Evolutionary conservation across 1,139 yeast genomes (phyloP), one percentile per base, ranked within the genome.

Genomic region (Trichomonascaceae sp.): DNA sequence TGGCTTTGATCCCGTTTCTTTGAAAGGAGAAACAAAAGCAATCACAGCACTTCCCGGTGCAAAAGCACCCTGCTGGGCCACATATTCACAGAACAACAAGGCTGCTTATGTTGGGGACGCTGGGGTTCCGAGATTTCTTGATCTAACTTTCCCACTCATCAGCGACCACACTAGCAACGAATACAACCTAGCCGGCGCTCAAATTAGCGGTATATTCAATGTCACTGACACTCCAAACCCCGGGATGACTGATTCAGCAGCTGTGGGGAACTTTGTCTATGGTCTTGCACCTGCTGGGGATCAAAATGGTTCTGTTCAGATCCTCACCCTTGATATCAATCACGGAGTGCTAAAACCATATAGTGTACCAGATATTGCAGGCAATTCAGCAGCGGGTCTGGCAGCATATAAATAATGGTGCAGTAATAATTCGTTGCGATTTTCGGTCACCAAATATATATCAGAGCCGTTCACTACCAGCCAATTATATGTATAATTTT

Each of bases 11-110:
- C 43, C 47, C 22, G 50, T 45, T 12, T 36, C 44, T 20, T 32
- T 20, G 19, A 47, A 46, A 13, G 55, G 38, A 13, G n/a, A 20
- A 41, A 17, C 46, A 13, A 22, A 49, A 8, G 50, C 43, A 3
- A n/a, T 49, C 15, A 45, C 49, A 22, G 47, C 50, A 15, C 12
- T 51, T 19, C 36, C 55, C 27, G 43, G 38, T 2, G 8, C 46
- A n/a, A 45, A 1, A 19, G 55, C 55, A n/a, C 52, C 55, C 17
- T 53, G 55, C 50, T 53, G 55, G 55, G 24, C 49, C 43, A n/a
- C 46, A 12, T 49, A 49, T 45, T 22, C 38, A 17, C 46, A 24
- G 9, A 17, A 38, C 36, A 44, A 32, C 43, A 17, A 43, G 8
- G 22, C 51, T 45, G 44, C 36, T 27, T 53, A 45, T 39, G 45